Base-by-base conservation (phyloP, 2,329 filamentous ascomycete species). In the Pestalotiopsis sp. region DNA sequence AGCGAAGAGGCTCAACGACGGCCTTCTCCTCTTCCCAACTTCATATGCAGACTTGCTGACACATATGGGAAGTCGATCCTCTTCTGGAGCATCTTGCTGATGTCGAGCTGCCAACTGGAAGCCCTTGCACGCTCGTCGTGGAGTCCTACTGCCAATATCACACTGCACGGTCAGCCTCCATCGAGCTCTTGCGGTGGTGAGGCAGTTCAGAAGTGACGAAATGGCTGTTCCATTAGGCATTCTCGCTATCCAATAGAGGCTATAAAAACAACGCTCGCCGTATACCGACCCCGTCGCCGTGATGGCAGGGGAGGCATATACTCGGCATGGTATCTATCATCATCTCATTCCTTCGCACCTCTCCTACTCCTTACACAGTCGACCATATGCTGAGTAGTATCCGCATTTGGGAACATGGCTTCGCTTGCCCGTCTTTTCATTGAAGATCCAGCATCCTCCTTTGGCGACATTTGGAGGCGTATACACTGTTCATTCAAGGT, bases 401-500 rank as follows among this genome's bases (percentile, higher is more conserved):
- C 89, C 87, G 76, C 89, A 91, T 76, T 92, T 91, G 69, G 86
- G 85, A 61, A 94, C 86, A 78, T 94, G 92, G 73, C 86, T 91
- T 69, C 87, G 89, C 79, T 90, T 90, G 66, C 95, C 93, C 3
- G 94, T 97, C 74, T 85, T 85, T 72, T 91, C 88, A 75, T 95
- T 89, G 79, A 95, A 98, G 76, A 95, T 89, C 76, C 93, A 88
- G 80, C 94, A 97, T 27, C 95, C 95, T 70, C 89, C 88, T 69
- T 88, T 92, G 49, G 94, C 94, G 49, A 95, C 94, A 76, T 97
- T 97, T 3, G 95, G 95, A 45, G 95, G 95, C 14, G 93, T 95
- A 78, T 96, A 96, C 70, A 97, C 85, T 90, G 77, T 25, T 14
- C 64, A 27, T 13, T 12, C 45, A 20, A 59, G 23, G 57, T 59